Conservation (phyloP, 1,284 basidiomycete genomes). For the Boletellus deceptivus region DNA sequence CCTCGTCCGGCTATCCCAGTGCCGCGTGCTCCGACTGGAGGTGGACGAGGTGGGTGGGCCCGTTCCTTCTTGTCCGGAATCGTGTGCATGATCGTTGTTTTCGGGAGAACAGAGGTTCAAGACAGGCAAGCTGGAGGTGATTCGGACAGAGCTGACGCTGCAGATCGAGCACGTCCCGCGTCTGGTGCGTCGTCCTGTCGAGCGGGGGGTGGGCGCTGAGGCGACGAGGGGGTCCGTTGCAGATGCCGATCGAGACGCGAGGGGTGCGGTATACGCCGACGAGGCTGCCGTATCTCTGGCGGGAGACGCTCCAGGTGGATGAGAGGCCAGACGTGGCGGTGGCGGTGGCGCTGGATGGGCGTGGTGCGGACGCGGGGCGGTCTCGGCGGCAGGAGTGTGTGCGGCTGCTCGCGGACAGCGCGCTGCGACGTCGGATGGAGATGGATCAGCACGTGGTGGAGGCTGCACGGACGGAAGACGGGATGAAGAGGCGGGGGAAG, state of each 20-base stretch:
- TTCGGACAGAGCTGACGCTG: conserved; percentile 18
- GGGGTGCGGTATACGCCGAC: conserved; percentile 19
- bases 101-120: conserved; percentile 15
- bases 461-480: background rate
- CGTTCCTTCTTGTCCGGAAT: too few species aligned
- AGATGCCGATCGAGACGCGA: conserved; percentile 18
- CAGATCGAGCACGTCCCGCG: conserved; percentile 14
- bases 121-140: conserved; percentile 20
- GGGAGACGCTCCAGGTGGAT: conserved; percentile 8
- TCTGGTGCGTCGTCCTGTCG: conserved; percentile 17
- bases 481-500: conserved; percentile 2
- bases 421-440: conserved; percentile 20
- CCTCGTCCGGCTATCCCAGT: conserved; percentile 19
- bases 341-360: background rate
- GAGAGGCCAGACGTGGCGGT: background rate
- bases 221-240: conserved; percentile 12
- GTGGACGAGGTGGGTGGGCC: conserved; percentile 27
- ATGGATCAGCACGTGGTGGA: conserved; percentile 10
- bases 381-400: conserved; percentile 19
- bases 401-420: conserved; percentile 23
- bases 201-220: background rate
- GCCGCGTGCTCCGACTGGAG: conserved; percentile 23
- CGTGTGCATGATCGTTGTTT: background rate
- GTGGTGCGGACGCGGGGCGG: background rate
- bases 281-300: conserved; percentile 20